Base-by-base conservation (phyloP, 441 rosid species). In the Syzygium malaccense region DNA sequence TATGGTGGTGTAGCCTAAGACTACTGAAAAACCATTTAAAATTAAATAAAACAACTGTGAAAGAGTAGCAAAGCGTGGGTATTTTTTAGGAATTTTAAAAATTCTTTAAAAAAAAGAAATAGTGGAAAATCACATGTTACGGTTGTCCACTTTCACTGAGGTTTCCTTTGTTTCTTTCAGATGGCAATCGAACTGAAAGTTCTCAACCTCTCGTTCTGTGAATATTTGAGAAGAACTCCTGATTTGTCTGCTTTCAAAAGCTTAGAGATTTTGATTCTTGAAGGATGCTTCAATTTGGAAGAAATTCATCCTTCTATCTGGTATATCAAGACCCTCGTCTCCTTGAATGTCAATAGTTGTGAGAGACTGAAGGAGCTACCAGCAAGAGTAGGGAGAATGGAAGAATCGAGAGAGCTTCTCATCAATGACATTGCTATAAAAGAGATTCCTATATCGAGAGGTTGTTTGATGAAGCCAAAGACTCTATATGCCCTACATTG, bases 271-370 rank as follows among this genome's bases (percentile, higher is more conserved):
- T 55, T 55, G 58, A 55, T 55, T 55, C 58, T 55, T 55, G 26
- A 55, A 55, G 26, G 20, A 7, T 60, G 68, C 2, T 4, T 3
- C 0, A 28, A 1, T 60, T 9, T n/a, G 6, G 4, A 62, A 60
- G 68, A 14, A 14, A 28, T 62, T n/a, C 68, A 62, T n/a, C 68
- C 9, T n/a, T 62, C 32, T 62, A n/a, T 62, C 3, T 14, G 68
- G 19, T 1, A 62, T 62, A n/a, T 62, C 68, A n/a, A 62, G 68
- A 62, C 68, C 18, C 68, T 62, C 14, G 2, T 62, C 68, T 3
- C 2, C 2, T 62, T 3, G 68, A 3, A 62, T 15, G 4, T 62
- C 33, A 0, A 4, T 14, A 7, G 18, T 0, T 62, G 8, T n/a
- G 3, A 1, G 8, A 7, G 15, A 2, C 5, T 62, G 18, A 8